Base-by-base conservation (phyloP, 108 stramenopile genomes). In the Cyclotella baltica region DNA sequence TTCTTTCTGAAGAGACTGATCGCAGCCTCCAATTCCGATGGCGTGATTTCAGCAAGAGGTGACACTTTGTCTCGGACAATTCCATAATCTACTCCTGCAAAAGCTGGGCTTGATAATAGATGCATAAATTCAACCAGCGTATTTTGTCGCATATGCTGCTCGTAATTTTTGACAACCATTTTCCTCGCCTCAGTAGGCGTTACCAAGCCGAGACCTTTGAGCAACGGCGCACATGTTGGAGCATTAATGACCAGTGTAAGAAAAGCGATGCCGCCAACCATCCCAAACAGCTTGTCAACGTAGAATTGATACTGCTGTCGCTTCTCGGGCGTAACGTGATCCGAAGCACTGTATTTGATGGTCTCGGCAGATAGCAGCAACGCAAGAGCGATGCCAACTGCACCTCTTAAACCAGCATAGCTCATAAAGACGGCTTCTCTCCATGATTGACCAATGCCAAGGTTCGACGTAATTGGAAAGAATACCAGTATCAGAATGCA, bases 301-400 rank as follows among this genome's bases (percentile, higher is more conserved):
- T 53, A 63, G 5, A 28, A 2, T 55, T 38, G 48, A 58, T 70
- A 77, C 28, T 53, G 0, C 19, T 36, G 18, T 40, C 36, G 51
- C 6, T 38, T 23, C 19, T 63, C 62, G 15, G 36, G 38, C 4
- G 53, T 0, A 1, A 56, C 55, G 23, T 38, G 2, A 22, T 23
- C 37, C 19, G 25, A 16, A 3, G 28, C 61, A 50, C 37, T 65
- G 28, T 71, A 72, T 53, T 73, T 38, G 10, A 56, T n/a, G 0
- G 90, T 87, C 62, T 83, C 76, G 35, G 81, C 86, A 62, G 88
- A 88, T 16, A 96, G 83, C 18, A 86, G 62, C 0, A 97, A 74
- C 3, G 91, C 94, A n/a, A 96, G 66, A 4, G 92, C 87, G 22
- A 97, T 86, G 6, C 92, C 95, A 1, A 96, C 89, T 0, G 97